phyloP scores from a whole-genome alignment of 1,284 basidiomycete genomes.

The Austropuccinia psidii region DNA sequence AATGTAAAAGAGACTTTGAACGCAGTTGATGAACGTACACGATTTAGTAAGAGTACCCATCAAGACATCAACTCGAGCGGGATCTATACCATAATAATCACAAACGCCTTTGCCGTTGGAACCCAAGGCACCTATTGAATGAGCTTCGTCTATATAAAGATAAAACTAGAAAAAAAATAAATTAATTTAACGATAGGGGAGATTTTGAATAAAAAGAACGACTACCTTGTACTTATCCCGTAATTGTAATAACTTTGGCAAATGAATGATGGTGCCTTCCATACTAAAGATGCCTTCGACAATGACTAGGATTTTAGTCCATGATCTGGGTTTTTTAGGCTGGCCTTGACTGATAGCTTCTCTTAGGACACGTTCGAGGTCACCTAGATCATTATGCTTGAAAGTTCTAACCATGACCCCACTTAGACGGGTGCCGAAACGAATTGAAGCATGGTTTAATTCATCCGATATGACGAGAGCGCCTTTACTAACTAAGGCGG shows the following conservation, averaged over 20 bases:
- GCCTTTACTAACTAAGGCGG: slow-evolving; percentile 46
- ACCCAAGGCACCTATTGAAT: slow-evolving; percentile 91
- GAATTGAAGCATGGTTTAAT: slow-evolving; percentile 47
- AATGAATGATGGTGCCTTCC: slow-evolving; percentile 48
- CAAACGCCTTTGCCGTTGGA: slow-evolving; percentile 87
- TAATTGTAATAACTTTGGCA: slow-evolving; percentile 46
- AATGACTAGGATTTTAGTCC: slow-evolving; percentile 48
- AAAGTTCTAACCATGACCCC: slow-evolving; percentile 47
- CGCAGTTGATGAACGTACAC: slow-evolving; percentile 52
- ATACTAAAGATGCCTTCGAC: slow-evolving; percentile 49
- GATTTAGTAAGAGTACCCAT: slow-evolving; percentile 98
- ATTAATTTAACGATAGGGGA: neutral
- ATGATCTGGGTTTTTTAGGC: slow-evolving; percentile 47
- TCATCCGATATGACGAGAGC: slow-evolving; percentile 48
- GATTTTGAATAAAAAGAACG: neutral
- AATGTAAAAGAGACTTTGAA: neutral
- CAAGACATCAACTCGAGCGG: slow-evolving; percentile 74
- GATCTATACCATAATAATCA: slow-evolving; percentile 87
- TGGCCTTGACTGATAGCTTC: slow-evolving; percentile 48
- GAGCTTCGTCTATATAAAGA: slow-evolving; percentile 92
- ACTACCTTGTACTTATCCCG: slow-evolving; percentile 46
- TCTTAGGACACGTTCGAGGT: slow-evolving; percentile 46
- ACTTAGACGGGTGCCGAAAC: slow-evolving; percentile 47
- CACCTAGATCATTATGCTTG: slow-evolving; percentile 47
- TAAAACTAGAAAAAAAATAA: slow-evolving; percentile 62